These are phyloP conservation scores for Corchorus olitorius DNA, from an alignment of 345 rosid genomes.

Conservation along the genomic window DNA sequence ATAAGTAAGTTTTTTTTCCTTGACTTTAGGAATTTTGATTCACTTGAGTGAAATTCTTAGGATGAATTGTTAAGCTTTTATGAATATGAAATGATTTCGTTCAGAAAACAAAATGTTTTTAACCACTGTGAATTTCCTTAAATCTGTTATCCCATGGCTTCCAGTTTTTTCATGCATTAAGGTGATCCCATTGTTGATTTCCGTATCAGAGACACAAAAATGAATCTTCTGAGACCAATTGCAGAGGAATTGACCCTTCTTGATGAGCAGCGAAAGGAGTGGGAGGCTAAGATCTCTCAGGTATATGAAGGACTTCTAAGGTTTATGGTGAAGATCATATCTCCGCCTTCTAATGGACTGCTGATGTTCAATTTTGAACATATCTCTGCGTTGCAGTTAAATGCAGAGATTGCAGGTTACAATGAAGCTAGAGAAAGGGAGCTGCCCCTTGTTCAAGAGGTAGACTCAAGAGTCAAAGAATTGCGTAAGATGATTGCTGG, in stretches of 20 bases:
- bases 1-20: conserved; percentile 54
- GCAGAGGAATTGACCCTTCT: conserved; percentile 64
- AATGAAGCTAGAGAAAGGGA: conserved; percentile 71
- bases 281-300: conserved; percentile 68
- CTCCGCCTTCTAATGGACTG: too few species aligned
- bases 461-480: conserved; percentile 61
- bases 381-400: conserved; percentile 51
- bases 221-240: conserved; percentile 54
- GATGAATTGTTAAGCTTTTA: not conserved
- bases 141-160: not conserved
- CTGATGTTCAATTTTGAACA: conserved; percentile 11
- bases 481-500: conserved; percentile 58
- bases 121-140: not conserved
- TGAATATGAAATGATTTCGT: not conserved
- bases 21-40: not conserved
- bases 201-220: conserved; percentile 59
- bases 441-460: conserved; percentile 69
- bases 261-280: conserved; percentile 65
- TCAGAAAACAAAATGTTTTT: not conserved
- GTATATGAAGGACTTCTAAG: conserved; percentile 35
- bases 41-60: not conserved
- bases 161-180: not conserved
- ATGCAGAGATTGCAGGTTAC: conserved; percentile 67
- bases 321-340: conserved; percentile 4
- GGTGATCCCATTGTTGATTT: conserved; percentile 19